Base-by-base conservation (phyloP, 2,329 filamentous ascomycete genomes). In the Stachybotrys elegans region DNA sequence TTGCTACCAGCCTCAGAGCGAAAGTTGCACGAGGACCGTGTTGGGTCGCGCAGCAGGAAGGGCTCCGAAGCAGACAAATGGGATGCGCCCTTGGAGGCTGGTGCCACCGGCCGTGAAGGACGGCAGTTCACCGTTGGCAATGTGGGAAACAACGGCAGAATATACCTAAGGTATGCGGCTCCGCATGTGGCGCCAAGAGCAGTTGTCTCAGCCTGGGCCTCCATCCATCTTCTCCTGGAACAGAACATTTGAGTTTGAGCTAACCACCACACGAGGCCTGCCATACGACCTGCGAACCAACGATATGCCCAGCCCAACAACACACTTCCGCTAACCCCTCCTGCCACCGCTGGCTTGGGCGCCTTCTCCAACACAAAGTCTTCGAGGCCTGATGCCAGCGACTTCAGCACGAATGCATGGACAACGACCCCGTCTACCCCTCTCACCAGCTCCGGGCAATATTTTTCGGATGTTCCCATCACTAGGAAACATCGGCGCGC, bases 81-180 rank as follows among this genome's bases (percentile, higher is more conserved):
- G 54, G 77, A 81, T 43, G 68, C 81, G 45, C 67, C 72, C n/a
- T 72, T 77, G 11, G 84, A 88, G 56, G 76, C 76, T 46, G 67
- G 73, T 45, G 78, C 81, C 38, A 78, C 72, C 43, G 76, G 78
- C 25, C 75, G 83, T 47, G 80, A 83, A 59, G 83, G 81, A 40
- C 78, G 84, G 43, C 82, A 88, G 57, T 91, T 92, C 60, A 83
- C 85, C 3, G 87, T 92, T 43, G 81, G 84, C 41, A 91, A 90
- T 62, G 86, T 92, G 47, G 86, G 86, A 20, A 87, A 89, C 60
- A 89, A 90, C 65, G 87, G 87, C 31, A 82, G 83, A 60, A 88
- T 92, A 63, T 92, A 89, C 64, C 62, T 92, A 53, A 86, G 85
- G 85, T 91, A 80, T 59, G 78, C 48, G 22, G 7, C 23, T 20